phyloP scores from a whole-genome alignment of 2,329 filamentous ascomycete genomes.

The Fusarium oligoseptatum region DNA sequence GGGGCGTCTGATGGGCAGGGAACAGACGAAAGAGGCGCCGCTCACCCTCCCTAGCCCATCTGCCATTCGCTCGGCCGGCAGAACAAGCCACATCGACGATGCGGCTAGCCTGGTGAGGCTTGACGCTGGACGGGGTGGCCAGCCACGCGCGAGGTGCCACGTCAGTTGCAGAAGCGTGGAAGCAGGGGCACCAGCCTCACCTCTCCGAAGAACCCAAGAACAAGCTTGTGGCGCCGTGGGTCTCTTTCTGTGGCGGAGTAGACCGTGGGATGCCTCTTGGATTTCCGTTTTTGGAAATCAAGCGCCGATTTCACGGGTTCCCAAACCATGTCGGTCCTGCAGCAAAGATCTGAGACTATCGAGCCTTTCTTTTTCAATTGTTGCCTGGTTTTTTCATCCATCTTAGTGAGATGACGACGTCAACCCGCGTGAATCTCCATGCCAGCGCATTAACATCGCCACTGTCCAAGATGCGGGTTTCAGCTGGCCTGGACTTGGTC shows the following conservation, averaged over 20 bases:
- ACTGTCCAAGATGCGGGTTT: conserved; percentile 40
- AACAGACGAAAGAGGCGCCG: conserved; percentile 19
- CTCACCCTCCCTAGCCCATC: conserved; percentile 9
- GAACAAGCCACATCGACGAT: conserved; percentile 42
- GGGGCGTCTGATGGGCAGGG: conserved; percentile 19
- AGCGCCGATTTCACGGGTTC: conserved; percentile 24
- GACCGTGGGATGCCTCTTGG: conserved; percentile 44
- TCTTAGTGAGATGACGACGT: conserved; percentile 21
- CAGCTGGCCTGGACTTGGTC: conserved; percentile 35
- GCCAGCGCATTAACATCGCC: conserved; percentile 45
- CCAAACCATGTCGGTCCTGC: conserved; percentile 36
- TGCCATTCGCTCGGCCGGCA: conserved; percentile 40
- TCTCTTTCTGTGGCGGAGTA: conserved; percentile 56
- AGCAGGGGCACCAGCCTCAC: conserved; percentile 53
- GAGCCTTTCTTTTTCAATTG: conserved; percentile 23
- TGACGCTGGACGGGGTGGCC: conserved; percentile 41
- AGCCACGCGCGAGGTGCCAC: conserved; percentile 57
- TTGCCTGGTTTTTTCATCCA: neutral
- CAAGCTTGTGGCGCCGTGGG: conserved; percentile 37
- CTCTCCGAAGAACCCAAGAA: conserved; percentile 20
- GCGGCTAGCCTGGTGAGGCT: conserved; percentile 28
- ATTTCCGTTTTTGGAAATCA: conserved; percentile 41
- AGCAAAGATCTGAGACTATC: conserved; percentile 41
- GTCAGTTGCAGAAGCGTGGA: conserved; percentile 49
- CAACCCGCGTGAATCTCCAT: conserved; percentile 43